A percentile compares a stretch with the other conserved stretches of the same genome.
These are phyloP conservation scores for Suillus spraguei DNA, from an alignment of 768 basidiomycete species.

Conservation along the genomic window DNA sequence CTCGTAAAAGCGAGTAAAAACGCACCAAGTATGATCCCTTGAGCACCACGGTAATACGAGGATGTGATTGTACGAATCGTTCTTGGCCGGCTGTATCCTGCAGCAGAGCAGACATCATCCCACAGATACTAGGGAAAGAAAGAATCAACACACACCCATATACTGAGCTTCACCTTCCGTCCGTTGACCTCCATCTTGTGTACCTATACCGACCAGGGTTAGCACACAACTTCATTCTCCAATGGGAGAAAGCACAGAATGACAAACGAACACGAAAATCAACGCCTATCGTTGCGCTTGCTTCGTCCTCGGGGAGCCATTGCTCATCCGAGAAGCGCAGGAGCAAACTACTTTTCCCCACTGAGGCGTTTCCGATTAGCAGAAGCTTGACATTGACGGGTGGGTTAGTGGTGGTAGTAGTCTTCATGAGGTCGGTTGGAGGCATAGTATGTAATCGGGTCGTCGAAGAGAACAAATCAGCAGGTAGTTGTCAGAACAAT, in stretches of 20 bases:
- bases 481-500: constrained; percentile 3
- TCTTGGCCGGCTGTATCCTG: constrained; percentile 98
- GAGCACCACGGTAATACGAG: constrained; percentile 91
- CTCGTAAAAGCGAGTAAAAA: background rate
- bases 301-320: constrained; percentile 91
- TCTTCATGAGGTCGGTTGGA: constrained; percentile 17
- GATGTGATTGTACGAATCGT: constrained; percentile 95
- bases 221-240: constrained; percentile 7
- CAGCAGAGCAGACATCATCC: constrained; percentile 1
- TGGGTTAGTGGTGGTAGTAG: constrained; percentile 27
- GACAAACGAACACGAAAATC: constrained; percentile 73
- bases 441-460: constrained; percentile 5
- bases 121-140: background rate
- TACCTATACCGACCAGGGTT: constrained; percentile 46
- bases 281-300: constrained; percentile 82
- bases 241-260: background rate
- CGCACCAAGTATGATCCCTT: constrained; percentile 77
- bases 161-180: constrained; percentile 88
- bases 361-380: constrained; percentile 85
- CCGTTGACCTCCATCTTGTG: constrained; percentile 87
- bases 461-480: background rate
- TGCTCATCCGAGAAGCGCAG: constrained; percentile 97
- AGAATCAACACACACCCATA: constrained; percentile 69
- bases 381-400: constrained; percentile 79
- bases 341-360: constrained; percentile 90